These are phyloP conservation scores for Selaginella moellendorffii DNA, from an alignment of 75 land plant genomes.

Conservation along the genomic window DNA sequence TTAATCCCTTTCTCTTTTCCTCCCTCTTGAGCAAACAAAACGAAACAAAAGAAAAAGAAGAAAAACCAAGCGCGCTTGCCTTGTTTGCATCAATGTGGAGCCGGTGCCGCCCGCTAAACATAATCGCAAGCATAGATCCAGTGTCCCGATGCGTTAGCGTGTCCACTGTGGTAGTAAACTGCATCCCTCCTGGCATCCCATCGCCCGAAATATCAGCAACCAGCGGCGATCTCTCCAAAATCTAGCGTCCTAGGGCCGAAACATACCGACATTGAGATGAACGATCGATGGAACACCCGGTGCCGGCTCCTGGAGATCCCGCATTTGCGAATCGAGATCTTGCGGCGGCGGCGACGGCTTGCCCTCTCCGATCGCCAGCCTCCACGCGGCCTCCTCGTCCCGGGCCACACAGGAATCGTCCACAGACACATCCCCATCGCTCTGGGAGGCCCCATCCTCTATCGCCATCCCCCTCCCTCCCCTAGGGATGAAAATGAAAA, in stretches of 20 bases:
- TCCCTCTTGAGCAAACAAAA: too few species aligned
- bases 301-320: background rate
- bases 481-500: too few species aligned
- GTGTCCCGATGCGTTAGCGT: conserved; percentile 78
- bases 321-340: background rate
- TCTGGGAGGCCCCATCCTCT: background rate
- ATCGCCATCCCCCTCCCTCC: background rate
- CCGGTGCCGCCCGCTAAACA: conserved; percentile 88
- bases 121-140: conserved; percentile 86
- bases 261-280: background rate
- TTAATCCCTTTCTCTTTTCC: too few species aligned
- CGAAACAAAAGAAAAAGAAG: too few species aligned
- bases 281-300: background rate
- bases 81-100: conserved; percentile 25
- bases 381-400: background rate
- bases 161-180: conserved; percentile 62
- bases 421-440: background rate
- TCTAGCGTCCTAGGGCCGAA: background rate
- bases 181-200: conserved; percentile 46
- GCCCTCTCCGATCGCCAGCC: background rate
- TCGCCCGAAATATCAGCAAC: conserved; percentile 4
- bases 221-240: too few species aligned
- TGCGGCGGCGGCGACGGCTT: background rate
- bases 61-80: background rate
- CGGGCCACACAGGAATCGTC: background rate